Evolutionary conservation across 352 stramenopile species (phyloP).

Genomic region (Phytophthora agathidicida): DNA sequence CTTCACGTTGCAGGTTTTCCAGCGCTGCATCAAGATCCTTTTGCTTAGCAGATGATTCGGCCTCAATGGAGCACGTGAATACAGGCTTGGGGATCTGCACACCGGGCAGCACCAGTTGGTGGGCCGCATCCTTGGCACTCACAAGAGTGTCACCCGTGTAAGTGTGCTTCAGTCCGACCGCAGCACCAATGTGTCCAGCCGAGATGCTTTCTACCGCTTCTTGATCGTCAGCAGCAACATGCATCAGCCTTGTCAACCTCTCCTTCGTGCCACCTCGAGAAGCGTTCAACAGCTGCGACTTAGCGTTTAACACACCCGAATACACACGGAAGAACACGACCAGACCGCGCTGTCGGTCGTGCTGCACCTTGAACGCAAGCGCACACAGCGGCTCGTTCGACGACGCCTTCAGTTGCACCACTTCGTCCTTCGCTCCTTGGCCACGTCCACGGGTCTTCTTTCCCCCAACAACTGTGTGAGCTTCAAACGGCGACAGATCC

Average conservation of each 20-base stretch:
- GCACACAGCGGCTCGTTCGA: slow-evolving; percentile 57
- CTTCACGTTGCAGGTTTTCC: slow-evolving; percentile 83
- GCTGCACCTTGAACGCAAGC: slow-evolving; percentile 81
- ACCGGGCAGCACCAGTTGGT: slow-evolving; percentile 56
- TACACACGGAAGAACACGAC: slow-evolving; percentile 95
- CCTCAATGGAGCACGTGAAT: slow-evolving; percentile 92
- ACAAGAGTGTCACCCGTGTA: slow-evolving; percentile 96
- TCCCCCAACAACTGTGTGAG: slow-evolving; percentile 39
- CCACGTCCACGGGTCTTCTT: slow-evolving; percentile 41
- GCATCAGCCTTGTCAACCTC: slow-evolving; percentile 80
- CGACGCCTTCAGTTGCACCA: slow-evolving; percentile 45
- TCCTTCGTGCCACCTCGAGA: slow-evolving; percentile 63
- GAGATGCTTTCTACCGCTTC: slow-evolving; percentile 85
- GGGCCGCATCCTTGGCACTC: slow-evolving; percentile 57
- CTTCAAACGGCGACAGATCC: slow-evolving; percentile 82
- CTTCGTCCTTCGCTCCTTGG: slow-evolving; percentile 11
- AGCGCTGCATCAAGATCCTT: slow-evolving; percentile 89
- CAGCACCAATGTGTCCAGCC: slow-evolving; percentile 92
- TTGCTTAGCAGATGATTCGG: slow-evolving; percentile 86
- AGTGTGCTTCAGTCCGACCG: slow-evolving; percentile 92
- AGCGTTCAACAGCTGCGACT: slow-evolving; percentile 82
- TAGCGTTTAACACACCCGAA: slow-evolving; percentile 86
- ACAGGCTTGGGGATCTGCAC: slow-evolving; percentile 84
- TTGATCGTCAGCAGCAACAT: slow-evolving; percentile 90
- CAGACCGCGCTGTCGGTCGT: slow-evolving; percentile 75